Evolutionary conservation across 2,329 filamentous ascomycete genomes (phyloP).

Genomic region (Bimuria novae-zelandiae): DNA sequence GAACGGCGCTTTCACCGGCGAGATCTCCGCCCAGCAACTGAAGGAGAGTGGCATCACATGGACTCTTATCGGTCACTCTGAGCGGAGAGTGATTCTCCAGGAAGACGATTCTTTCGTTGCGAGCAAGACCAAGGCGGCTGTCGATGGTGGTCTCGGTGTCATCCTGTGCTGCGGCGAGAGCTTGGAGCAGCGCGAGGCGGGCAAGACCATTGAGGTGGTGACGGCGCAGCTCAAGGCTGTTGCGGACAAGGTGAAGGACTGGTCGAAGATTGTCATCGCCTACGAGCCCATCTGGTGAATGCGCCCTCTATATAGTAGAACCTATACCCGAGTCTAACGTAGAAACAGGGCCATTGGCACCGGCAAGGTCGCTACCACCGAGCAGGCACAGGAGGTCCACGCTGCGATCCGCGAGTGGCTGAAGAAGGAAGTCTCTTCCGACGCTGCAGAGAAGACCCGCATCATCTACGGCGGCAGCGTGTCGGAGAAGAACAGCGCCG

Average conservation of each 20-base stretch:
- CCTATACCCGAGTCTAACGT: conserved; percentile 15
- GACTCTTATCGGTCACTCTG: conserved; percentile 92
- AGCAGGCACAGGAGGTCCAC: conserved; percentile 53
- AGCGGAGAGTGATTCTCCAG: conserved; percentile 86
- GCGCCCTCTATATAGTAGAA: too few species aligned
- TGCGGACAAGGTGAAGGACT: conserved; percentile 78
- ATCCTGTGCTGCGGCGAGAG: conserved; percentile 98
- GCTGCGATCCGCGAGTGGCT: conserved; percentile 91
- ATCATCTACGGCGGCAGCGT: conserved; percentile 97
- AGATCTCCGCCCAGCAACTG: conserved; percentile 91
- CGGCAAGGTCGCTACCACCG: conserved; percentile 59
- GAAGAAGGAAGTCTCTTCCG: conserved; percentile 70
- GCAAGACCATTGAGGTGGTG: conserved; percentile 84
- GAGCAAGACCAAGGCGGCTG: conserved; percentile 90
- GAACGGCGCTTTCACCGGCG: conserved; percentile 95
- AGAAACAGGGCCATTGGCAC: conserved; percentile 71
- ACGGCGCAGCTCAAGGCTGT: conserved; percentile 85
- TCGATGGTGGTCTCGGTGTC: conserved; percentile 84
- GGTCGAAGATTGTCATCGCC: conserved; percentile 92
- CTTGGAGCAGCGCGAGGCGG: conserved; percentile 85
- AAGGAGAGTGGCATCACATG: conserved; percentile 87
- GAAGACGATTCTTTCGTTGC: conserved; percentile 85
- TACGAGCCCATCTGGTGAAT: conserved; percentile 97
- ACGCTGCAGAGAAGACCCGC: conserved; percentile 83
- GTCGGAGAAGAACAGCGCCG: conserved; percentile 96